These are phyloP conservation scores for Bathelium albidoporum DNA, from an alignment of 495 filamentous ascomycete genomes.

Conservation along the genomic window DNA sequence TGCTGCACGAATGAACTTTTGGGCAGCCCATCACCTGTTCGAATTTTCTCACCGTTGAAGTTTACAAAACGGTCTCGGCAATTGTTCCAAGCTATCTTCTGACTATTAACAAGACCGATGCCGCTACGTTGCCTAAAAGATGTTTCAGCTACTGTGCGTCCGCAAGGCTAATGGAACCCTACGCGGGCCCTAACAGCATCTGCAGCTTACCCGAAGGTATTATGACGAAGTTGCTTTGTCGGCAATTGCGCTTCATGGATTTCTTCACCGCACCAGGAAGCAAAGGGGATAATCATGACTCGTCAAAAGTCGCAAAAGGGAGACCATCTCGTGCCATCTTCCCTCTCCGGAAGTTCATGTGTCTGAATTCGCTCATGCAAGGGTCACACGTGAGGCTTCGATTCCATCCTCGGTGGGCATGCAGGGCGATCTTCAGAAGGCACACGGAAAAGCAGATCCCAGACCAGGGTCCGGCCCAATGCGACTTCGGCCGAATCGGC, in stretches of 20 bases:
- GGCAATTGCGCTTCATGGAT: not conserved
- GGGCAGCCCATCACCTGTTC: not conserved
- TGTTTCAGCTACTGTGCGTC: not conserved
- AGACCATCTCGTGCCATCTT: too few relatives aligned
- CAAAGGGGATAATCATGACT: not conserved
- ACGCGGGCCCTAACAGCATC: not conserved
- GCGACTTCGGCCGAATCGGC: too few relatives aligned
- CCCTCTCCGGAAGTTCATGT: too few relatives aligned
- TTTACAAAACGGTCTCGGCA: not conserved
- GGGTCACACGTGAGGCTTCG: too few relatives aligned
- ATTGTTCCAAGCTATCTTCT: not conserved
- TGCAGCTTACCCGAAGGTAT: not conserved
- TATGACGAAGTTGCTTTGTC: not conserved
- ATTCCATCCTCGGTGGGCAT: too few relatives aligned
- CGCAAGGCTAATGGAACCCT: not conserved
- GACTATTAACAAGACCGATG: not conserved
- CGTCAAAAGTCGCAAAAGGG: not conserved
- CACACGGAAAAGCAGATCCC: too few relatives aligned
- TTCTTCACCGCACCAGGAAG: not conserved
- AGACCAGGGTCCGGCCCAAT: too few relatives aligned
- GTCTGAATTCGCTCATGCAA: too few relatives aligned
- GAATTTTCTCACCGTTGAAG: not conserved
- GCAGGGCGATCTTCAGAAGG: too few relatives aligned
- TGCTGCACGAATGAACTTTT: too few relatives aligned
- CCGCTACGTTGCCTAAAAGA: not conserved